Percentiles rank a stretch among this genome's conserved stretches.
phyloP scores from a whole-genome alignment of 345 rosid genomes.

The Draba incana region DNA sequence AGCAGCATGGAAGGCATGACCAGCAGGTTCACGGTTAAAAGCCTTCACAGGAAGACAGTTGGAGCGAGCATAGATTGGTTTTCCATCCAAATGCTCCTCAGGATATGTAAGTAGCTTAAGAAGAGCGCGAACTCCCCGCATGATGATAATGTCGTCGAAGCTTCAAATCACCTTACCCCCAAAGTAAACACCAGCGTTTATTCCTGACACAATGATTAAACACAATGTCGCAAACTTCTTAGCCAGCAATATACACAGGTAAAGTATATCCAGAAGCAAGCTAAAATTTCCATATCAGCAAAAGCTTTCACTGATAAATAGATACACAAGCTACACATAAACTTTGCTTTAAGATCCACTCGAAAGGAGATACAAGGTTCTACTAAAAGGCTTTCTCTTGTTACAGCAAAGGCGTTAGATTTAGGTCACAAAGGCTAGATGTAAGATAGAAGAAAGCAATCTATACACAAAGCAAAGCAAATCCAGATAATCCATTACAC shows the following conservation, averaged over 20 bases:
- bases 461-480: too few species aligned
- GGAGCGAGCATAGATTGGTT: conserved; percentile 64
- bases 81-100: conserved; percentile 66
- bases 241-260: conserved; percentile 6
- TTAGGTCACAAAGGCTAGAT: background rate
- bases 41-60: conserved; percentile 85
- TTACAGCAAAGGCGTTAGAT: background rate
- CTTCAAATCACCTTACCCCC: conserved; percentile 8
- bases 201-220: conserved; percentile 29
- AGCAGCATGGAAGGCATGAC: conserved; percentile 80
- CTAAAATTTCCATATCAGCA: background rate
- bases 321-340: conserved; percentile 11
- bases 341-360: background rate
- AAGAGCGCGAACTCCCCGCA: conserved; percentile 37
- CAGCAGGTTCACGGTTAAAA: conserved; percentile 82
- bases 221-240: background rate
- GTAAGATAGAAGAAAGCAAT: background rate
- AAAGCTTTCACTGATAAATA: background rate
- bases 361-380: background rate
- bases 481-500: too few species aligned
- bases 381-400: background rate
- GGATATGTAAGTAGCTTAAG: conserved; percentile 66
- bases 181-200: background rate
- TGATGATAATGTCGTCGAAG: background rate
- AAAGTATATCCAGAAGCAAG: background rate